Conservation (phyloP, 2,329 filamentous ascomycete species). For the Anisogramma anomala region DNA sequence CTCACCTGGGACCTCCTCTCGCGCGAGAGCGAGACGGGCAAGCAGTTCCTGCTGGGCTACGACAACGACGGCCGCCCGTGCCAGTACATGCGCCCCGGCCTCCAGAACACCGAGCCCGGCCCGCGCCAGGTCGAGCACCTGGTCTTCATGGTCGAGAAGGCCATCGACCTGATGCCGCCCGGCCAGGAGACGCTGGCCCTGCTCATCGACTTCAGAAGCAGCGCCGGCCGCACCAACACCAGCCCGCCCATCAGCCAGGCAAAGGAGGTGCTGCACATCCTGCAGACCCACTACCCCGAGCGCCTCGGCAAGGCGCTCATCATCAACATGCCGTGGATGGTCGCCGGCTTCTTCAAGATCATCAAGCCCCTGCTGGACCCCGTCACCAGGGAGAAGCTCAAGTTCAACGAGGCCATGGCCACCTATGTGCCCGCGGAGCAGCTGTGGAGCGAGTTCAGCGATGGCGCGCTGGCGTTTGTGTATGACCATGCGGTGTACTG, state of each 20-base stretch:
- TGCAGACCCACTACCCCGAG: slow-evolving; percentile 95
- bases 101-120: slow-evolving; percentile 82
- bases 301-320: slow-evolving; percentile 79
- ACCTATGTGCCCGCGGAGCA: slow-evolving; percentile 72
- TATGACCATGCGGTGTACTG: slow-evolving; percentile 87
- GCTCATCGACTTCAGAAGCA: slow-evolving; percentile 82
- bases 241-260: slow-evolving; percentile 63
- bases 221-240: slow-evolving; percentile 61
- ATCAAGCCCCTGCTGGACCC: slow-evolving; percentile 96
- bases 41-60: slow-evolving; percentile 81
- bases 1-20: slow-evolving; percentile 80
- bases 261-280: slow-evolving; percentile 74
- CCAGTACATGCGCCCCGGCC: slow-evolving; percentile 77
- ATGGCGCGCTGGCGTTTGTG: slow-evolving; percentile 71
- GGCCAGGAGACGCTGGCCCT: slow-evolving; percentile 79
- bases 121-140: slow-evolving; percentile 86
- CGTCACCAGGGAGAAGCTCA: slow-evolving; percentile 84
- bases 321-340: slow-evolving; percentile 77
- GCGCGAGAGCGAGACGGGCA: slow-evolving; percentile 90
- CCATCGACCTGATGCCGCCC: slow-evolving; percentile 75
- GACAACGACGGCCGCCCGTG: slow-evolving; percentile 80
- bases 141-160: slow-evolving; percentile 89
- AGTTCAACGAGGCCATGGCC: slow-evolving; percentile 88
- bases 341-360: slow-evolving; percentile 89
- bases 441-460: slow-evolving; percentile 60